phyloP scores from a whole-genome alignment of 768 basidiomycete species.

The Leccinum variicolor region DNA sequence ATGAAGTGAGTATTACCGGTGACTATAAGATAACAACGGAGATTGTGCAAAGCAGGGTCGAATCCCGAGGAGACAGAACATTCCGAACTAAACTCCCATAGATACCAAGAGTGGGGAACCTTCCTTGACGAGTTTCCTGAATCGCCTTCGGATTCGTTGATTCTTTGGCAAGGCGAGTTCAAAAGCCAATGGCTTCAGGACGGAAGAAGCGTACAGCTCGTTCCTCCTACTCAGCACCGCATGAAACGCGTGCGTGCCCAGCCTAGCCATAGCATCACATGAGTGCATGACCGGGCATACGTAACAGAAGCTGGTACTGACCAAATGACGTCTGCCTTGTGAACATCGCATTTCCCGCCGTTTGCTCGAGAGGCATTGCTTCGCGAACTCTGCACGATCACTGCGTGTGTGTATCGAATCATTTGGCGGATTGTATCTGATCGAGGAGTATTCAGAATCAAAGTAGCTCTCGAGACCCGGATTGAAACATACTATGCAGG shows the following conservation, averaged over 20 bases:
- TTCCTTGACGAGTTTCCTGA: conserved; percentile 43
- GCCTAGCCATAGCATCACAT: conserved; percentile 43
- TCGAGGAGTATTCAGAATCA: conserved; percentile 25
- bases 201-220: conserved; percentile 39
- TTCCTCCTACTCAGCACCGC: conserved; percentile 55
- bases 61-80: neutral
- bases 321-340: conserved; percentile 59
- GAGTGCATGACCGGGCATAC: conserved; percentile 1
- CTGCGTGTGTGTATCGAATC: conserved; percentile 52
- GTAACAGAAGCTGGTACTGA: conserved; percentile 31
- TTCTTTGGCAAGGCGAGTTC: conserved; percentile 49
- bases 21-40: neutral
- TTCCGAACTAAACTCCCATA: conserved; percentile 17
- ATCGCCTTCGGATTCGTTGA: conserved; percentile 41
- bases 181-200: conserved; percentile 48
- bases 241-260: conserved; percentile 78
- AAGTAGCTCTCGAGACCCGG: neutral
- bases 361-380: conserved; percentile 38
- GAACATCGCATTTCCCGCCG: conserved; percentile 41
- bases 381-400: conserved; percentile 45
- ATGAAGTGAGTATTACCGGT: conserved; percentile 1
- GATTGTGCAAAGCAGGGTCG: neutral
- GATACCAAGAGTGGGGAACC: conserved; percentile 17
- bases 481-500: conserved; percentile 46
- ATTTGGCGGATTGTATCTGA: conserved; percentile 57